Conservation (phyloP, 2,329 filamentous ascomycete species). For the Trichoderma sp. region DNA sequence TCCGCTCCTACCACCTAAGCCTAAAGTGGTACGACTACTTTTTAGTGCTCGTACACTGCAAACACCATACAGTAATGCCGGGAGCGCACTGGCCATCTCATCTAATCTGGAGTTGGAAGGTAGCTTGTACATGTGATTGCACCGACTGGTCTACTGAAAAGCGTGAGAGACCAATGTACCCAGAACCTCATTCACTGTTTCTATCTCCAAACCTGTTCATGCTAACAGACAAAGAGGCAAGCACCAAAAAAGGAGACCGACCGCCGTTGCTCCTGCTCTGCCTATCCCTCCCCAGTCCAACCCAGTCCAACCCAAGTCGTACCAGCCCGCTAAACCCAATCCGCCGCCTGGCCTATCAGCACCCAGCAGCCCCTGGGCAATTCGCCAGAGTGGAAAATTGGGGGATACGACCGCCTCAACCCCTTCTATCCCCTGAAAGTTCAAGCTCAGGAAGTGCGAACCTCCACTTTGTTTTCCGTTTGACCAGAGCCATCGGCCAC, state of each 20-base stretch:
- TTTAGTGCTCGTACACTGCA: not conserved
- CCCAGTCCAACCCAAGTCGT: slow-evolving; percentile 19
- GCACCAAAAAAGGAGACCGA: not conserved
- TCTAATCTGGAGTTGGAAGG: slow-evolving; percentile 9
- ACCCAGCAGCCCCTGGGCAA: slow-evolving; percentile 23
- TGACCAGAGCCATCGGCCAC: slow-evolving; percentile 16
- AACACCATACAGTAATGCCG: not conserved
- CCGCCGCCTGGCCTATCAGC: slow-evolving; percentile 20
- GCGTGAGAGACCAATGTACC: not conserved
- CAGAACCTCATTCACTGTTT: not conserved
- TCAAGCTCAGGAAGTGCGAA: slow-evolving; percentile 21
- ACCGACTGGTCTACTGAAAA: not conserved
- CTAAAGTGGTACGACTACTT: slow-evolving; percentile 23
- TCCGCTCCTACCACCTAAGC: slow-evolving; percentile 30
- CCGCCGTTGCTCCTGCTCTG: slow-evolving; percentile 18
- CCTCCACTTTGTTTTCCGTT: slow-evolving; percentile 21
- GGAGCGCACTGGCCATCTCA: slow-evolving; percentile 27
- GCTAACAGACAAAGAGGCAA: slow-evolving; percentile 11
- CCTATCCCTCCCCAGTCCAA: slow-evolving; percentile 24
- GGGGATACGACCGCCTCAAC: slow-evolving; percentile 23
- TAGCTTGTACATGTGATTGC: not conserved
- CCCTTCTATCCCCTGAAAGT: slow-evolving; percentile 25
- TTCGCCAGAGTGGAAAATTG: slow-evolving; percentile 37
- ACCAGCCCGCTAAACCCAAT: slow-evolving; percentile 33
- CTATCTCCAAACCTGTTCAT: not conserved